Evolutionary conservation across 1,139 yeast genomes (phyloP).

Genomic region (Magnusiomyces suaveolens): DNA sequence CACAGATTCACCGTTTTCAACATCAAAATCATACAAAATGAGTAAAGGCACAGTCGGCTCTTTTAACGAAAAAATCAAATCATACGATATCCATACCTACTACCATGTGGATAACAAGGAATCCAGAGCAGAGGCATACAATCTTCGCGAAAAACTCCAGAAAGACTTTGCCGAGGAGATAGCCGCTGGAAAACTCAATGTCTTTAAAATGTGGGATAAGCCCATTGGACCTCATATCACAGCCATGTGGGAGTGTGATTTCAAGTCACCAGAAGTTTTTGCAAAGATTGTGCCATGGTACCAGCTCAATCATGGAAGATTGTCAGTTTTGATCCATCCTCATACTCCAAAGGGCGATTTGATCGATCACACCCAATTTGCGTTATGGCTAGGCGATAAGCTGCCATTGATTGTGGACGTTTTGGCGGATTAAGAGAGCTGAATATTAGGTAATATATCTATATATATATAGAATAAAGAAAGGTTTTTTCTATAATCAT

Average conservation of each 20-base stretch:
- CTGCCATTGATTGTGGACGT: slow-evolving; percentile 20
- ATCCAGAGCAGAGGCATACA: slow-evolving; percentile 35
- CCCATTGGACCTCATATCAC: slow-evolving; percentile 53
- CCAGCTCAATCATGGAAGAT: slow-evolving; percentile 43
- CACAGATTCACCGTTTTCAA: too few relatives aligned
- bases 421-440: slow-evolving; percentile 20
- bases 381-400: slow-evolving; percentile 45
- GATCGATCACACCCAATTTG: slow-evolving; percentile 43
- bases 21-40: background rate
- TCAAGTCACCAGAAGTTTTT: slow-evolving; percentile 30
- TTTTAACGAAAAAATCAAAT: slow-evolving; percentile 11
- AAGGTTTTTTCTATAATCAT: slow-evolving; percentile 9
- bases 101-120: slow-evolving; percentile 36
- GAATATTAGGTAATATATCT: slow-evolving; percentile 38
- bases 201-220: slow-evolving; percentile 41
- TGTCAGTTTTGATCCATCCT: slow-evolving; percentile 49
- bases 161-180: slow-evolving; percentile 41
- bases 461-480: slow-evolving; percentile 22
- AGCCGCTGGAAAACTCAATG: slow-evolving; percentile 35
- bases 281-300: slow-evolving; percentile 33
- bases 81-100: slow-evolving; percentile 50
- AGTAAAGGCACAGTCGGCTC: background rate
- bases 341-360: slow-evolving; percentile 33
- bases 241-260: slow-evolving; percentile 37
- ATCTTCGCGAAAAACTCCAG: slow-evolving; percentile 37